Evolutionary conservation across 2,329 filamentous ascomycete genomes (phyloP).

Genomic region (Calonectria multiphialidica): DNA sequence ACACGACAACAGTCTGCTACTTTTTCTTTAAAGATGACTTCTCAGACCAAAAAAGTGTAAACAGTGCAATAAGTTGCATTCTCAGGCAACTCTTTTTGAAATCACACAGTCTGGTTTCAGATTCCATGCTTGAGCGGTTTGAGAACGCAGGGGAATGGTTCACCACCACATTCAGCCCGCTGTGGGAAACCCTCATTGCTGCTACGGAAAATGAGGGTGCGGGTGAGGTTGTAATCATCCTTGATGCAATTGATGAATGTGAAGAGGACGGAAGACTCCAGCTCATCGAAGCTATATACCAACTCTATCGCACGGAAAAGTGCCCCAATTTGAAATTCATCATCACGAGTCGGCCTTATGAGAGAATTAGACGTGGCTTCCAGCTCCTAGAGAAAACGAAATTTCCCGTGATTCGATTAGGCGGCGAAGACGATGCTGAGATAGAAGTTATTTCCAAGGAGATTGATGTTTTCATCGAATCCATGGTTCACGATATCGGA

Average conservation of each 20-base stretch:
- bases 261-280: constrained; percentile 26
- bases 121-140: not conserved
- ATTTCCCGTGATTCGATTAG: constrained; percentile 30
- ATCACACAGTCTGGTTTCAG: not conserved
- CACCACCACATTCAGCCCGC: constrained; percentile 39
- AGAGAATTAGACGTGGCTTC: constrained; percentile 38
- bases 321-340: not conserved
- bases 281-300: constrained; percentile 40
- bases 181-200: constrained; percentile 47
- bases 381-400: not conserved
- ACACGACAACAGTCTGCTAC: not conserved
- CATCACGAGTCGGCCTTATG: constrained; percentile 45
- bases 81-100: not conserved
- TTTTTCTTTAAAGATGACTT: not conserved
- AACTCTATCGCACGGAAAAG: constrained; percentile 36
- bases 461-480: constrained; percentile 35
- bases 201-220: constrained; percentile 22
- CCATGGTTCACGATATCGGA: not conserved
- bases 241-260: constrained; percentile 58
- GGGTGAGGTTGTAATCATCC: constrained; percentile 48
- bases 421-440: constrained; percentile 30
- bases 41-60: not conserved
- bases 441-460: constrained; percentile 35
- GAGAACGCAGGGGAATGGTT: not conserved
- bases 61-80: not conserved